Evolutionary conservation across 208 protist species (phyloP), one percentile per base, ranked within the genome.

Genomic region (Acanthamoeba quina): DNA sequence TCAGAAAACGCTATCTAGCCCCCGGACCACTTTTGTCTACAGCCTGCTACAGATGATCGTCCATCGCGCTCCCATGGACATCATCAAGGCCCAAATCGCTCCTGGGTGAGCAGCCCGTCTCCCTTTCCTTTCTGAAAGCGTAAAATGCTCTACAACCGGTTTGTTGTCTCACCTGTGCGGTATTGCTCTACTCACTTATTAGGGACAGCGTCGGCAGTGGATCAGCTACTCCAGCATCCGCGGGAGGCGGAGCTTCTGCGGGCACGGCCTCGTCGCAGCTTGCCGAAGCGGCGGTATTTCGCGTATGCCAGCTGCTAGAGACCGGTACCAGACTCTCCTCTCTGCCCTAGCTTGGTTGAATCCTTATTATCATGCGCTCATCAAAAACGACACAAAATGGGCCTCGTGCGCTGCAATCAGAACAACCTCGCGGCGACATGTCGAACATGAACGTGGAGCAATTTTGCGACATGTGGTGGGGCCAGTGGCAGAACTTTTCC

Each of bases 401-500:
- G n/a, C n/a, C n/a, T n/a, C 74, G 9, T 83, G 10, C 74, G 29
- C 37, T 34, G 9, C 37, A 3, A 49, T 60, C 31, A 90, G 29
- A 68, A 41, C 47, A 86, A 72, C 62, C 85, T 5, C 60, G 37
- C 4, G 58, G 62, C 6, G 54, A 72, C 58, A 72, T 66, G 26
- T 29, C 60, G 26, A 72, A 11, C 31, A 54, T 74, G 41, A 90
- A 34, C 64, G 26, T 86, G 2, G 85, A 90, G 47, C 60, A 90
- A 26, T 90, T 90, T 72, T 90, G 85, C 31, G 85, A 90, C 44
- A 37, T 37, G 60, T 90, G 85, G 85, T 90, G 85, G 85, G 85
- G 85, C 15, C 85, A 90, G n/a, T 90, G 85, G 85, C 85, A 90
- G 34, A 74, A 47, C 31, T 90, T 90, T 41, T 66, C 85, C 6